A percentile compares a stretch with the other conserved stretches of the same genome.
These are phyloP conservation scores for Zygnema circumcarinatum DNA, from an alignment of 139 green algal species.

Conservation along the genomic window DNA sequence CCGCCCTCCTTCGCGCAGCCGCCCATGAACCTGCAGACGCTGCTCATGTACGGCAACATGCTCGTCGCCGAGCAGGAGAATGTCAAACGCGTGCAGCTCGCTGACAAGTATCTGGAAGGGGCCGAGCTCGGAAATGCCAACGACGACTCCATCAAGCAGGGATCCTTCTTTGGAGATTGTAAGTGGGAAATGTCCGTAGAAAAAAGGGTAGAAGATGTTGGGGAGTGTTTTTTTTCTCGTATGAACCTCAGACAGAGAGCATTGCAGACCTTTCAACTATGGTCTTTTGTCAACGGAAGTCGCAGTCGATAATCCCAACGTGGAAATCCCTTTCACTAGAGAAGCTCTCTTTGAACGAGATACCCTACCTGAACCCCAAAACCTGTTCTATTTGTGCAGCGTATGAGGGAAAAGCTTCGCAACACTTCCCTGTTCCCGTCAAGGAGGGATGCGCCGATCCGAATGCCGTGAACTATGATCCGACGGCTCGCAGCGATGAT, in stretches of 20 bases:
- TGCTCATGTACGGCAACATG: conserved; percentile 88
- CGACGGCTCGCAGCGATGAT: conserved; percentile 49
- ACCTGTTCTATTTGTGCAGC: not conserved
- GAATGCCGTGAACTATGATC: conserved; percentile 47
- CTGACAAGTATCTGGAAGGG: conserved; percentile 88
- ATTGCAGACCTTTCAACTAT: not conserved
- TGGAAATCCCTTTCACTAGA: not conserved
- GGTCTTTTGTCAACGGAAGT: not conserved
- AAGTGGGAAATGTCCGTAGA: not conserved
- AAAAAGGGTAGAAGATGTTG: not conserved
- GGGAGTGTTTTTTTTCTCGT: not conserved
- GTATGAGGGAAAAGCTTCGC: not conserved
- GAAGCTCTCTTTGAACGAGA: not conserved
- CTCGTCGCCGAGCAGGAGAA: conserved; percentile 98
- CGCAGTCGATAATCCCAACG: not conserved
- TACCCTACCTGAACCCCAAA: not conserved
- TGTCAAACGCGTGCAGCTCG: conserved; percentile 97
- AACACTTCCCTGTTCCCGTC: conserved; percentile 28
- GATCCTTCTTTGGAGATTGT: conserved; percentile 36
- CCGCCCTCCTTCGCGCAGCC: conserved; percentile 79
- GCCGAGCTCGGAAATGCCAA: conserved; percentile 74
- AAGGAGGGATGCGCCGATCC: conserved; percentile 41
- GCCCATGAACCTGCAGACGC: conserved; percentile 81
- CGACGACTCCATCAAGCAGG: conserved; percentile 32
- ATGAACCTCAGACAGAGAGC: not conserved